Percentiles rank a stretch among this genome's conserved stretches.
phyloP scores from a whole-genome alignment of 805 yeast species.

The Lachancea waltii region DNA sequence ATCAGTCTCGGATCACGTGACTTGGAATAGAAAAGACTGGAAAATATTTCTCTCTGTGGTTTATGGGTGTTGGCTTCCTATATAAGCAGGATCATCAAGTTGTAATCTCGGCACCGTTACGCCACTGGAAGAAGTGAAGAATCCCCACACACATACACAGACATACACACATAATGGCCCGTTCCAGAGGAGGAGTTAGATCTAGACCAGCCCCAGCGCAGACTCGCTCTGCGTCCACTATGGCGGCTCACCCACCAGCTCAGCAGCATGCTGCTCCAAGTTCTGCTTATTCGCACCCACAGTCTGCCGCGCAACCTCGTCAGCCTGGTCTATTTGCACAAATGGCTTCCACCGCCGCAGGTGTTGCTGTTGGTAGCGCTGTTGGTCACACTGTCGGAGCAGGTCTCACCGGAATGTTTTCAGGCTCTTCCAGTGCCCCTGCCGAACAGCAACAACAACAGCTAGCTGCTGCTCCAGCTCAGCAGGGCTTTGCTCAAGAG shows the following conservation, averaged over 20 bases:
- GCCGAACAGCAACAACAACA: conserved; percentile 41
- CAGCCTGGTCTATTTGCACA: conserved; percentile 90
- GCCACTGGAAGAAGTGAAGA: no score
- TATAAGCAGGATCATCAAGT: no score
- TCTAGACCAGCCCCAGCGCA: conserved; percentile 43
- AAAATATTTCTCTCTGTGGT: neutral
- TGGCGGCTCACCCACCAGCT: conserved; percentile 54
- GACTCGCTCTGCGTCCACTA: conserved; percentile 68
- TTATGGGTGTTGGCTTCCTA: neutral
- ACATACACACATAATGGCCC: conserved; percentile 44
- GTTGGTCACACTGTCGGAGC: conserved; percentile 96
- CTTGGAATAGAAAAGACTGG: no score
- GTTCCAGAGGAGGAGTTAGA: conserved; percentile 42
- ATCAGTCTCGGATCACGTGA: no score
- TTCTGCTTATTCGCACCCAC: conserved; percentile 42
- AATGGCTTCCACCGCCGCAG: conserved; percentile 99
- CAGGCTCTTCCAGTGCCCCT: conserved; percentile 56
- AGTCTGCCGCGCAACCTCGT: conserved; percentile 41
- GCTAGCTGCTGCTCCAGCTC: conserved; percentile 31
- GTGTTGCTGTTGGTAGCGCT: conserved; percentile 98
- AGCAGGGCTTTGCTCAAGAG: conserved; percentile 33
- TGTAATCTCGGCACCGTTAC: no score
- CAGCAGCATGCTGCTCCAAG: conserved; percentile 32
- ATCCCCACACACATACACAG: no score
- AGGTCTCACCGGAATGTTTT: conserved; percentile 83